Evolutionary conservation across 176 grass and related monocot genomes (phyloP), one percentile per base, ranked within the genome.

Genomic region (Triticum turgidum): DNA sequence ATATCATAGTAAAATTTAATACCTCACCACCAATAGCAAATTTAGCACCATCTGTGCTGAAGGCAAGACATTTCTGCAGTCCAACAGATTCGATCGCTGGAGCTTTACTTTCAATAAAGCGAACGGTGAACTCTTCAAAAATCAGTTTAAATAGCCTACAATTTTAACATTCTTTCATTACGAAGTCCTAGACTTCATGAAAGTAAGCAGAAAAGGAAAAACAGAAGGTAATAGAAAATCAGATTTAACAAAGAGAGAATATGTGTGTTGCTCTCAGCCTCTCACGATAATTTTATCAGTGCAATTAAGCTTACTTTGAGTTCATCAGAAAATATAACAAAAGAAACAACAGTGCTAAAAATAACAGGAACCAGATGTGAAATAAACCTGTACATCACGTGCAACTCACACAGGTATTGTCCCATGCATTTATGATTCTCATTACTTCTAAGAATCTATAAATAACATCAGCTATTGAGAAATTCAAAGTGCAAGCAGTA

Each of bases 11-110:
- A 81, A n/a, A 80, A 76, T 7, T 9, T n/a, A 12, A 86, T 96
- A 96, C 97, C 92, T 94, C 88, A 13, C 97, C 97, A 51, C 97
- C 97, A 11, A 93, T 92, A 61, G 97, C 94, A 88, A 99, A 93
- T 90, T 99, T 99, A 37, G 89, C 76, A 20, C 97, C 97, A 90
- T 99, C 94, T 70, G 94, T 99, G 76, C 97, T 99, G 64, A 96
- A 99, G 85, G 92, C 77, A 88, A 96, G 76, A 83, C 97, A 99
- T 86, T 99, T 96, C 87, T 99, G 97, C 8, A 27, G 77, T 76
- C 97, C 92, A 91, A 93, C 73, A 47, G 94, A 97, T 86, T 97
- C 85, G 38, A 99, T 85, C 21, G 73, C 61, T 33, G 80, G 73
- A 82, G 87, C 86, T 83, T 94, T 89, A 66, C 82, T 94, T 66